Base-by-base conservation (phyloP, 2,329 filamentous ascomycete species). In the Fusarium sp. region DNA sequence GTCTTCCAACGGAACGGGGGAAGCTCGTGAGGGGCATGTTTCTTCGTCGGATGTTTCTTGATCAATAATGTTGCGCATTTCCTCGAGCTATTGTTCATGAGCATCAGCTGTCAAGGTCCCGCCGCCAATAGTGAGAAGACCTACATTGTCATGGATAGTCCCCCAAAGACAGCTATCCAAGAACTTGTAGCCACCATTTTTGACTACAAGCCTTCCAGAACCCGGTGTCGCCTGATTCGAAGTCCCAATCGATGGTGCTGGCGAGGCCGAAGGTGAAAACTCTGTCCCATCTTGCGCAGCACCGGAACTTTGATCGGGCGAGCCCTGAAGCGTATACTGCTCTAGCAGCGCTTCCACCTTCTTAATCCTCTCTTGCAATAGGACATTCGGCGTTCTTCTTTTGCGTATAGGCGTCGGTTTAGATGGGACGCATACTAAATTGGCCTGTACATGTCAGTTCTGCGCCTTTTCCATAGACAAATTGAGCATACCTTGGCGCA, bases 11-110 rank as follows among this genome's bases (percentile, higher is more conserved):
- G 52, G 40, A 7, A 38, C 45, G 0, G 62, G 45, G 1, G 62
- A 65, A 8, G 64, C 53, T 2, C 24, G 10, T 2, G 16, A 3
- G 22, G 30, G 30, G 22, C 30, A 65, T 1, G 20, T 59, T 15
- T 65, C 62, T 9, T 65, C 62, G 3, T 65, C 62, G 5, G 62
- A 65, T 22, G 45, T 65, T 6, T 65, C 62, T 12, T 59, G 32
- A 22, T 65, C 62, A 2, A 65, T 40, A 16, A 65, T 65, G 11
- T 65, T 53, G 5, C 53, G 62, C 62, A 65, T 65, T 18, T 65
- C 62, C 5, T 44, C 29, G 2, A 27, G 25, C 25, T 25, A 25
- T 25, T 2, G 7, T 25, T 25, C 25, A 25, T 25, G 25, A 25
- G 25, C 25, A 25, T 25, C 25, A 25, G 25, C 3, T 8, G 2